Base-by-base conservation (phyloP, 1,284 basidiomycete species). In the Malassezia globosa region DNA sequence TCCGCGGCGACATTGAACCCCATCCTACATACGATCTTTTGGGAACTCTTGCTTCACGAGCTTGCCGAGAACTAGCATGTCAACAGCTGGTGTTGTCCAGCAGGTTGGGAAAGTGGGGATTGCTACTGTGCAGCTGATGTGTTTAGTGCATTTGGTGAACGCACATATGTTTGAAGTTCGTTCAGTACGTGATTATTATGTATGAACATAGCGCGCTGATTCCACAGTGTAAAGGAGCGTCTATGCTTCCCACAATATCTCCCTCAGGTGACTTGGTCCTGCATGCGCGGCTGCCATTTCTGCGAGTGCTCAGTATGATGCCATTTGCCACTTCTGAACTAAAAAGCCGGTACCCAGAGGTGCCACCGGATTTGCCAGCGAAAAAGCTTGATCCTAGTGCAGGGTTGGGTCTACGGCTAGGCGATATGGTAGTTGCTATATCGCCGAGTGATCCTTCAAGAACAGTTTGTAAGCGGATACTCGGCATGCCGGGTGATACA, bases 401-500 rank as follows among this genome's bases (percentile, higher is more conserved):
- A 37, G 63, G 61, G 4, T 53, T 55, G 11, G 62, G 62, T 11
- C 42, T 70, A 19, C 50, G 39, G 24, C 33, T 67, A 7, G 92
- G 92, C 36, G 87, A 94, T 64, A 74, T 97, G 40, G 76, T 94
- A 48, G 81, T 83, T 10, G 77, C 85, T 34, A 76, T 77, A 39
- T 87, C 84, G 2, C 89, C 89, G 4, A 72, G 81, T 37, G 77
- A 83, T 58, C 84, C 84, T 0, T 73, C 73, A 0, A 78, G 79
- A 37, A 76, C 81, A 21, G 80, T 95, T 19, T 92, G 88, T 74
- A 97, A 97, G 75, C 81, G 92, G 34, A 77, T 97, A 13, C 76
- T 95, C 18, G 92, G 88, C 0, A 73, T 97, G 16, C 83, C 87
- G 18, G 92, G 92, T 2, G 92, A 97, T 71, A 75, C 83, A 18